Conservation (phyloP, 257 asterid genomes). For the Nicotiana undulata region DNA sequence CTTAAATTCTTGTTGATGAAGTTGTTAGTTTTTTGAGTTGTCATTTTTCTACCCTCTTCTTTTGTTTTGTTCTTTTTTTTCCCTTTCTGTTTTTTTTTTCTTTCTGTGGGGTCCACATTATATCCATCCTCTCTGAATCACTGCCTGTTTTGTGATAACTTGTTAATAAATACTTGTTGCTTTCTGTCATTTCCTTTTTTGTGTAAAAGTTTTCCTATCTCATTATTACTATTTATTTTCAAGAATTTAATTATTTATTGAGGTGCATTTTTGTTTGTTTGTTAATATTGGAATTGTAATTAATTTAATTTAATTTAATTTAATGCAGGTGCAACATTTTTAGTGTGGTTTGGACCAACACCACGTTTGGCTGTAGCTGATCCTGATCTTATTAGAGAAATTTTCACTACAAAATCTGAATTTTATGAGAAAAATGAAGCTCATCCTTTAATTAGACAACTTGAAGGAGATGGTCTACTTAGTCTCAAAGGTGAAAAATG, state of each 20-base stretch:
- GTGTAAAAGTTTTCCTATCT: neutral
- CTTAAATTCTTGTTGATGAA: conserved; percentile 19
- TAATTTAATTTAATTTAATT: neutral
- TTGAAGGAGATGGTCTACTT: conserved; percentile 41
- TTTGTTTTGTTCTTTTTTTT: conserved; percentile 4
- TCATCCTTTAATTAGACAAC: conserved; percentile 35
- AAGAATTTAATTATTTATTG: neutral
- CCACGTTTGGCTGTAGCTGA: conserved; percentile 43
- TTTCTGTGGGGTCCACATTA: conserved; percentile 28
- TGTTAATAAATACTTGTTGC: neutral
- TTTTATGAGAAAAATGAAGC: conserved; percentile 43
- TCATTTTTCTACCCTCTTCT: conserved; percentile 25
- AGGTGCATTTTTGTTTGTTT: neutral
- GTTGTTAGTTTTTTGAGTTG: conserved; percentile 13
- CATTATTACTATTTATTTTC: neutral
- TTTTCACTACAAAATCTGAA: conserved; percentile 35
- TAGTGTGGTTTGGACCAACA: conserved; percentile 46
- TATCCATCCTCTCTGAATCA: conserved; percentile 9
- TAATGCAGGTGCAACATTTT: conserved; percentile 33
- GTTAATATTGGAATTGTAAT: neutral
- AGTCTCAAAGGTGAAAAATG: conserved; percentile 47
- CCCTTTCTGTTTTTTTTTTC: neutral
- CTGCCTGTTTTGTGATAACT: conserved; percentile 1
- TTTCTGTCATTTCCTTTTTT: conserved; percentile 5
- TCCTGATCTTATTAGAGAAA: conserved; percentile 41